A percentile compares a stretch with the other conserved stretches of the same genome.
These are phyloP conservation scores for Protostelium mycophagum DNA, from an alignment of 78 protist species.

Conservation along the genomic window DNA sequence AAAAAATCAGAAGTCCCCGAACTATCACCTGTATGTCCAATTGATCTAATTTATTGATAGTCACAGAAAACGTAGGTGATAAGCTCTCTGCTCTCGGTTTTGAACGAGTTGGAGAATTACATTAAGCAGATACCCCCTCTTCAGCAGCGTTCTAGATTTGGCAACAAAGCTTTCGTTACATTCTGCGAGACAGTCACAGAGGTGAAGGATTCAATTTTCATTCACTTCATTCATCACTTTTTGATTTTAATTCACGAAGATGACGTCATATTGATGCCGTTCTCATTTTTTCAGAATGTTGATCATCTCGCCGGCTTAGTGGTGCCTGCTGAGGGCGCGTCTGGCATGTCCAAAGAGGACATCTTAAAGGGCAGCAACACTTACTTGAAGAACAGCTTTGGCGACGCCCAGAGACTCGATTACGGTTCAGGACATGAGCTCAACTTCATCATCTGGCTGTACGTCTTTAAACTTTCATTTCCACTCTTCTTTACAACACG, in stretches of 20 bases:
- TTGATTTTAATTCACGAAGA: too few species aligned
- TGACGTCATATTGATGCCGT: too few species aligned
- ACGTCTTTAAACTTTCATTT: background rate
- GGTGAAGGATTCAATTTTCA: background rate
- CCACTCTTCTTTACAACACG: slow-evolving; percentile 4
- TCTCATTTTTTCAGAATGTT: background rate
- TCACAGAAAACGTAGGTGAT: background rate
- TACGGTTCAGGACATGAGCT: slow-evolving; percentile 98
- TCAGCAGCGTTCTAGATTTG: background rate
- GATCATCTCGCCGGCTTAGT: background rate
- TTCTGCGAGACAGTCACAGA: background rate
- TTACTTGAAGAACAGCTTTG: slow-evolving; percentile 65
- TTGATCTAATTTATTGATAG: background rate
- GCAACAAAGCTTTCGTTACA: background rate
- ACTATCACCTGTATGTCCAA: background rate
- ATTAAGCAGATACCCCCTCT: background rate
- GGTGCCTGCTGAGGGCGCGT: background rate
- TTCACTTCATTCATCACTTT: too few species aligned
- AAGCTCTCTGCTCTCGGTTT: background rate
- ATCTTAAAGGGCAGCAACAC: slow-evolving; percentile 12
- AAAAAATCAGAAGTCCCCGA: background rate
- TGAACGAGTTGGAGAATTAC: background rate
- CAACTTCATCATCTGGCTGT: slow-evolving; percentile 31
- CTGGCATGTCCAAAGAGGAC: background rate
- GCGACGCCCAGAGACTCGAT: slow-evolving; percentile 90